Conservation (phyloP, 2,329 filamentous ascomycete genomes). For the Ceratocystis alfenasii region DNA sequence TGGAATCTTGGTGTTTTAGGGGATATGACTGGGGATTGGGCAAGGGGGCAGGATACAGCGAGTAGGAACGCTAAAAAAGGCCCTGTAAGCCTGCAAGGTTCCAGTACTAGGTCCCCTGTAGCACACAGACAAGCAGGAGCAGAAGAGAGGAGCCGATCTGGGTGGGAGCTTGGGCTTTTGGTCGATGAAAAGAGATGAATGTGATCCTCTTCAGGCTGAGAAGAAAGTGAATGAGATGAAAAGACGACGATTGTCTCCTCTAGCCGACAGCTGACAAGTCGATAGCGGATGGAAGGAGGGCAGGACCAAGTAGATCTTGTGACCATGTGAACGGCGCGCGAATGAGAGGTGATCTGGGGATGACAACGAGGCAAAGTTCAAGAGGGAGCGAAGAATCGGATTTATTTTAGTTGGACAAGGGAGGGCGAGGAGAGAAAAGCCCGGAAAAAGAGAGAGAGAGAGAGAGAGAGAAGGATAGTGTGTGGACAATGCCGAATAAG, state of each 20-base stretch:
- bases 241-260: not conserved
- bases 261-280: not conserved
- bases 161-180: constrained; percentile 3
- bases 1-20: constrained; percentile 4
- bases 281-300: not conserved
- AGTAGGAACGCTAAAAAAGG: not conserved
- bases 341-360: too few relatives aligned
- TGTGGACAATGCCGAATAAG: not conserved
- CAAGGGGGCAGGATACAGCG: not conserved
- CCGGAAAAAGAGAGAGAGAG: not conserved
- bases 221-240: not conserved
- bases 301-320: not conserved
- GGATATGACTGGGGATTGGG: not conserved
- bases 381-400: not conserved
- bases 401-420: not conserved
- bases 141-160: not conserved
- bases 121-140: constrained; percentile 1
- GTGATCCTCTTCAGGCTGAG: not conserved
- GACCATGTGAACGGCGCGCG: too few relatives aligned
- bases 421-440: not conserved
- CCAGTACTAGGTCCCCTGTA: not conserved
- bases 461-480: not conserved
- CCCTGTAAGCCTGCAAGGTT: not conserved
- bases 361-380: too few relatives aligned
- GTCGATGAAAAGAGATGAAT: not conserved